phyloP scores from a whole-genome alignment of 352 stramenopile genomes.

The Globisporangium camurandrum region DNA sequence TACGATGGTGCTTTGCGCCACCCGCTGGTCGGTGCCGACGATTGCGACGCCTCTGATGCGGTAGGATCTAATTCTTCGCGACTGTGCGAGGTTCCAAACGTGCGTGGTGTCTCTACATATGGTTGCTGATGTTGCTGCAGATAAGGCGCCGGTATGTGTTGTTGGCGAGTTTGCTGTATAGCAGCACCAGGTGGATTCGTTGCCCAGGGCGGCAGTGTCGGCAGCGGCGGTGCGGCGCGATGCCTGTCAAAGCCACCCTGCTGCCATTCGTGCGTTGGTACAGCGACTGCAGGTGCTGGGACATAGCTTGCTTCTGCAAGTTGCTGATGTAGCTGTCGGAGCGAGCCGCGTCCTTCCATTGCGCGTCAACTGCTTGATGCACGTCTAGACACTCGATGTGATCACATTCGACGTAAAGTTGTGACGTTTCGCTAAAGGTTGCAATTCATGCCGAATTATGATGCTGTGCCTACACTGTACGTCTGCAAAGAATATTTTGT shows the following conservation, averaged over 20 bases:
- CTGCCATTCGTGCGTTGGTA: slow-evolving; percentile 4
- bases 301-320: slow-evolving; percentile 16
- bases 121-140: slow-evolving; percentile 5
- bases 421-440: too few relatives aligned
- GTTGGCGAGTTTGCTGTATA: neutral
- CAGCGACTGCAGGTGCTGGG: neutral
- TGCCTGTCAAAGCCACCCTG: slow-evolving; percentile 23
- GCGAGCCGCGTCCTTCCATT: slow-evolving; percentile 40
- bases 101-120: neutral
- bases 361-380: too few relatives aligned
- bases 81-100: neutral
- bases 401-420: too few relatives aligned
- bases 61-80: too few relatives aligned
- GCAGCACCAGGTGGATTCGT: neutral
- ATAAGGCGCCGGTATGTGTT: slow-evolving; percentile 2
- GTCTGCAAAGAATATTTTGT: too few relatives aligned
- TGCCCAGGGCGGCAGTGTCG: slow-evolving; percentile 45
- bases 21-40: neutral
- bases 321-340: slow-evolving; percentile 39
- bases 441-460: too few relatives aligned
- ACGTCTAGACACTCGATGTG: too few relatives aligned
- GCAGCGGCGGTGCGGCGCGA: slow-evolving; percentile 25
- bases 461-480: too few relatives aligned
- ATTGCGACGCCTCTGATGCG: too few relatives aligned
- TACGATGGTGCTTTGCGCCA: slow-evolving; percentile 46